phyloP scores from a whole-genome alignment of 2,329 filamentous ascomycete genomes.

The Colletotrichum somersetense region DNA sequence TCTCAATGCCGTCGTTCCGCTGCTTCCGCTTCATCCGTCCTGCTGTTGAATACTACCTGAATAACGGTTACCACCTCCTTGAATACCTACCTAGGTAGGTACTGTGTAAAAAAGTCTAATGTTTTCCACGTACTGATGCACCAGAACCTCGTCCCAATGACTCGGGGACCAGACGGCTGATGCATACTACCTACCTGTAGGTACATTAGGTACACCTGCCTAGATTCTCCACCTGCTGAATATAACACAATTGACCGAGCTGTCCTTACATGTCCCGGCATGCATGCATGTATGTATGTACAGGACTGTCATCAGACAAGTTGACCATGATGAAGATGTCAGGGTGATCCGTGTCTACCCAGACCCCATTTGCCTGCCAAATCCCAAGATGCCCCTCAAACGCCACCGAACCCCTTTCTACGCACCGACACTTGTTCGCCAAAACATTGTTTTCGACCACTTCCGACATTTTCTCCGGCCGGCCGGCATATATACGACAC shows the following conservation, averaged over 20 bases:
- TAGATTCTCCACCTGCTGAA: not conserved
- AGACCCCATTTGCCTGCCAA: slow-evolving; percentile 20
- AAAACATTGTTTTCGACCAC: no score
- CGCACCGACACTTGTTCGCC: not conserved
- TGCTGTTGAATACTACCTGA: no score
- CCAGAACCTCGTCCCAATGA: slow-evolving; percentile 20
- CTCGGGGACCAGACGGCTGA: slow-evolving; percentile 11
- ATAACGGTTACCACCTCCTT: no score
- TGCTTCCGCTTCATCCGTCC: not conserved
- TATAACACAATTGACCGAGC: not conserved
- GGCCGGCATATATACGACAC: not conserved
- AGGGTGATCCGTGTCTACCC: slow-evolving; percentile 38
- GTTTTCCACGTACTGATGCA: no score
- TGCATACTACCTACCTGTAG: not conserved
- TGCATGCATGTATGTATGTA: not conserved
- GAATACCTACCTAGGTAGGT: no score
- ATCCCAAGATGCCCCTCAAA: slow-evolving; percentile 15
- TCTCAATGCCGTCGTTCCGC: slow-evolving; percentile 1
- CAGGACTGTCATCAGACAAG: not conserved
- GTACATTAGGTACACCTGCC: not conserved
- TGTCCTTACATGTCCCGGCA: not conserved
- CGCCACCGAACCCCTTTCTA: slow-evolving; percentile 12
- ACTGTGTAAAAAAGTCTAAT: not conserved
- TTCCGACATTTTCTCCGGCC: not conserved
- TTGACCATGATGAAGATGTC: slow-evolving; percentile 23